These are phyloP conservation scores for Metahyphopichia silvanorum DNA, from an alignment of 805 yeast genomes.

Conservation along the genomic window DNA sequence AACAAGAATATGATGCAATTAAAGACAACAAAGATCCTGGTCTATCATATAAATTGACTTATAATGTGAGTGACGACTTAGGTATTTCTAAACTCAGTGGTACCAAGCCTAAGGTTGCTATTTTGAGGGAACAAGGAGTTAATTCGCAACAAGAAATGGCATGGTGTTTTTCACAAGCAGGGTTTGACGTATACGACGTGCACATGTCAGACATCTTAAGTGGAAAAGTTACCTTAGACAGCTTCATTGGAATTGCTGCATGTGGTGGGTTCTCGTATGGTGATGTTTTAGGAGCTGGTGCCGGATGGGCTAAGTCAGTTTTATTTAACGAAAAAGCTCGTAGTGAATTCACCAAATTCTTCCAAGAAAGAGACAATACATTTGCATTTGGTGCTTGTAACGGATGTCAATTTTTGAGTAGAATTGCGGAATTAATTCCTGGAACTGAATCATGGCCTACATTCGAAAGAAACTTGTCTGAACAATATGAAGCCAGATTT, in stretches of 20 bases:
- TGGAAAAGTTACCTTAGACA: constrained; percentile 68
- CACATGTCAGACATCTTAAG: constrained; percentile 91
- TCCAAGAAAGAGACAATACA: constrained; percentile 83
- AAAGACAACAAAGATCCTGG: constrained; percentile 88
- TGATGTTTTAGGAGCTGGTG: constrained; percentile 97
- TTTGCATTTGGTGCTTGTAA: constrained; percentile 98
- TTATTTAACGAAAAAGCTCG: constrained; percentile 77
- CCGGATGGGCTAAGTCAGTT: constrained; percentile 98
- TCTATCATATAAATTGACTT: constrained; percentile 75
- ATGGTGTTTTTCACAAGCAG: constrained; percentile 92
- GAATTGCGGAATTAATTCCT: constrained; percentile 82
- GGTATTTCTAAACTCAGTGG: constrained; percentile 27
- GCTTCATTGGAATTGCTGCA: constrained; percentile 91
- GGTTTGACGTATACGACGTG: constrained; percentile 90
- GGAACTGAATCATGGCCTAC: constrained; percentile 96
- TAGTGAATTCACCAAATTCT: constrained; percentile 72
- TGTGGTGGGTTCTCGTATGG: constrained; percentile 99
- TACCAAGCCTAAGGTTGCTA: constrained; percentile 83
- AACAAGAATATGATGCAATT: constrained; percentile 76
- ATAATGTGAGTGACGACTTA: constrained; percentile 52
- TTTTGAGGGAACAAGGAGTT: constrained; percentile 97
- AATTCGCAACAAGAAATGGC: constrained; percentile 99
- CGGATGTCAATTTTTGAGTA: constrained; percentile 94
- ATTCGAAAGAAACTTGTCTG: constrained; percentile 85
- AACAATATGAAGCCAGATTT: constrained; percentile 95